Conservation (phyloP, 148 eudicot genomes). For the Camellia granthamiana region DNA sequence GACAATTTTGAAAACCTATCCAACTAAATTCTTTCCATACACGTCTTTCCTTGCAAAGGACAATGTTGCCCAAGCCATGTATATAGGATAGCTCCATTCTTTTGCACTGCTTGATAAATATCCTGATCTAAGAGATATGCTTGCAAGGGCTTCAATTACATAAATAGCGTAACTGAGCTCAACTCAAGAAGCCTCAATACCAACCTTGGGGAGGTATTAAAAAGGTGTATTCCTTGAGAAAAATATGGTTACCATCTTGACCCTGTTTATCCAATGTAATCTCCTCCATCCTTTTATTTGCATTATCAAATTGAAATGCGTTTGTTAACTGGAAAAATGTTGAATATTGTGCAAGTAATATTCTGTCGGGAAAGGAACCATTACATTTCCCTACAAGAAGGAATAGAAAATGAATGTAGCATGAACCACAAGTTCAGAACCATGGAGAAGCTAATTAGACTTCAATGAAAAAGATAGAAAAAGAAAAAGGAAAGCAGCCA, state of each 20-base stretch:
- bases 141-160: background rate
- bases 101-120: background rate
- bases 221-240: background rate
- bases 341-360: background rate
- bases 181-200: background rate
- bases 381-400: background rate
- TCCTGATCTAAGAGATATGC: background rate
- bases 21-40: background rate
- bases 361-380: background rate
- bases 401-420: background rate
- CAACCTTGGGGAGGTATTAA: background rate
- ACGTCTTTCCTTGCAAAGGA: background rate
- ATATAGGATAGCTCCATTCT: background rate
- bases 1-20: background rate
- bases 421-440: background rate
- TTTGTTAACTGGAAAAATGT: background rate
- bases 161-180: background rate
- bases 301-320: background rate
- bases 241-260: background rate
- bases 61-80: background rate
- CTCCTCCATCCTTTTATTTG: background rate
- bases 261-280: background rate
- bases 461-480: background rate
- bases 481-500: background rate
- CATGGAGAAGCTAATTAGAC: background rate